Conservation (phyloP, 495 filamentous ascomycete species). For the Neurospora sp. region DNA sequence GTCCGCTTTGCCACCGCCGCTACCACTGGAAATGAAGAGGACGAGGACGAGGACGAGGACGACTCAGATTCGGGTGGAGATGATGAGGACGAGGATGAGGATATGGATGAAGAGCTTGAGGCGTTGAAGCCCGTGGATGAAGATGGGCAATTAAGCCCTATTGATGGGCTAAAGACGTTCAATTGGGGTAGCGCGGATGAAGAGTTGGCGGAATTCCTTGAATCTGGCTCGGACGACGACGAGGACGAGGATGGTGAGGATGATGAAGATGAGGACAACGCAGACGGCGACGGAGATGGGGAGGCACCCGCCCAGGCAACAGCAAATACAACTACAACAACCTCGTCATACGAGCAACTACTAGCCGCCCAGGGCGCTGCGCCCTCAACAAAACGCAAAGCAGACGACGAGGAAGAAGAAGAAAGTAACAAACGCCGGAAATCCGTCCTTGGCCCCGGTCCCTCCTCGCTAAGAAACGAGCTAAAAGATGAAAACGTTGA, state of each 20-base stretch:
- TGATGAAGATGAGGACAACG: slow-evolving; percentile 25
- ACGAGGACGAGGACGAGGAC: slow-evolving; percentile 35
- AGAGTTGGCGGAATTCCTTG: slow-evolving; percentile 70
- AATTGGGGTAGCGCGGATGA: slow-evolving; percentile 57
- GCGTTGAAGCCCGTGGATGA: slow-evolving; percentile 34
- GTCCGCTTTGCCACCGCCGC: neutral
- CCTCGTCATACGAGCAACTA: neutral
- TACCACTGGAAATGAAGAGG: slow-evolving; percentile 23
- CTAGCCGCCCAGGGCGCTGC: neutral
- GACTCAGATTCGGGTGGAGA: slow-evolving; percentile 32
- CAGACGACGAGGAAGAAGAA: slow-evolving; percentile 22
- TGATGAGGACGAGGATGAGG: slow-evolving; percentile 36
- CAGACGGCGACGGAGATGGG: slow-evolving; percentile 19
- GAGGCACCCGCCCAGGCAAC: slow-evolving; percentile 20
- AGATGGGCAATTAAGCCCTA: slow-evolving; percentile 40
- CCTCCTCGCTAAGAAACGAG: slow-evolving; percentile 34
- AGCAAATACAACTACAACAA: neutral
- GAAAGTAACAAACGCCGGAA: slow-evolving; percentile 9
- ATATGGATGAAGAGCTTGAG: slow-evolving; percentile 7
- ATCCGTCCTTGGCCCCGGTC: slow-evolving; percentile 36
- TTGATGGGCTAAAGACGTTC: slow-evolving; percentile 42
- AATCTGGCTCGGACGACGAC: slow-evolving; percentile 47
- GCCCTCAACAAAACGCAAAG: slow-evolving; percentile 10
- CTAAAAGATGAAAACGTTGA: neutral
- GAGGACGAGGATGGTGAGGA: slow-evolving; percentile 22